phyloP scores from a whole-genome alignment of 2,329 filamentous ascomycete genomes.

The Colletotrichum cordylinicola region DNA sequence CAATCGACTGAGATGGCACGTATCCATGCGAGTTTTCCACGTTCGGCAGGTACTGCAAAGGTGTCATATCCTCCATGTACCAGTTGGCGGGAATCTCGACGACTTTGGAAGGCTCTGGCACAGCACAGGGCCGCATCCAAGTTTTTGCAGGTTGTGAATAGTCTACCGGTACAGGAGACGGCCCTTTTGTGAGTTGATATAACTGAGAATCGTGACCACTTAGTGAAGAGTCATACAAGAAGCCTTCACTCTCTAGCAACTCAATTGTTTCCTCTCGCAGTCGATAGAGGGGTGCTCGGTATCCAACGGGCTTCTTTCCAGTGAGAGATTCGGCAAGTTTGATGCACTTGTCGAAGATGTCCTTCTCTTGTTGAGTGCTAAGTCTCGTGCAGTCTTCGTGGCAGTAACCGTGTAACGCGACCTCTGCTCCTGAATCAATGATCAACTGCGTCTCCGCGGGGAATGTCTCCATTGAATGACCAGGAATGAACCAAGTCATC shows the following conservation, averaged over 20 bases:
- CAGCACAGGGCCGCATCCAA: conserved; percentile 48
- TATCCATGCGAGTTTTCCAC: conserved; percentile 61
- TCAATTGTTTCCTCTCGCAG: conserved; percentile 49
- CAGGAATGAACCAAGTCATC: conserved; percentile 58
- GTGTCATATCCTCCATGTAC: conserved; percentile 57
- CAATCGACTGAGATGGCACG: conserved; percentile 60
- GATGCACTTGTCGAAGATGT: conserved; percentile 45
- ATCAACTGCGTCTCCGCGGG: conserved; percentile 45
- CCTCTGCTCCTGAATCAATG: conserved; percentile 47
- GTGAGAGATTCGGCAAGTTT: conserved; percentile 42
- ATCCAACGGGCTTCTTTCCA: conserved; percentile 47
- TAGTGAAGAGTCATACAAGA: conserved; percentile 51
- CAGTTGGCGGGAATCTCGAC: conserved; percentile 54
- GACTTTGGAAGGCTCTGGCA: conserved; percentile 27
- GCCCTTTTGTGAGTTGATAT: conserved; percentile 44
- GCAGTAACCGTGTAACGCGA: conserved; percentile 54
- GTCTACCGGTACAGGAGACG: conserved; percentile 41
- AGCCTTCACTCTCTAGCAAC: conserved; percentile 46
- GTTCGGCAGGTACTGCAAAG: conserved; percentile 50
- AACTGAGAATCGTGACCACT: conserved; percentile 50
- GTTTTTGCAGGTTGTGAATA: conserved; percentile 40
- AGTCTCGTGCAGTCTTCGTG: conserved; percentile 51
- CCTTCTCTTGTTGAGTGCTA: conserved; percentile 48
- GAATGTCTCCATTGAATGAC: conserved; percentile 54
- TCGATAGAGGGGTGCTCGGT: conserved; percentile 55